Percentiles rank a stretch among this genome's conserved stretches.
phyloP scores from a whole-genome alignment of 371 early-diverging fungal genomes.

The Mucor mucedo region DNA sequence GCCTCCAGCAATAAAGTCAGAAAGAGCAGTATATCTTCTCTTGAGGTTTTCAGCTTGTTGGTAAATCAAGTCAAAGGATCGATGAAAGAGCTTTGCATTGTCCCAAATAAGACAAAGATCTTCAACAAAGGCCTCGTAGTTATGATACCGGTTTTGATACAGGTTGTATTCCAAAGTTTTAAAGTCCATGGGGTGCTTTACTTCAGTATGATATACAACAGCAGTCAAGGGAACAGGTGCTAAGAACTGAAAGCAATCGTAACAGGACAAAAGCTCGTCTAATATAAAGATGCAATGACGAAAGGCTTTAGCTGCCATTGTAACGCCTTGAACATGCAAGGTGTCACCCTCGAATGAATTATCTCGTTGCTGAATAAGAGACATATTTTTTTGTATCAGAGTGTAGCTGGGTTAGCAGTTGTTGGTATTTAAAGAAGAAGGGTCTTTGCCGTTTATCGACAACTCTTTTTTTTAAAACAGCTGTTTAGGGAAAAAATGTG shows the following conservation, averaged over 20 bases:
- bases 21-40: conserved; percentile 17
- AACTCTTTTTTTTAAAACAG: not conserved
- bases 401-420: too few relatives aligned
- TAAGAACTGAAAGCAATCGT: conserved; percentile 39
- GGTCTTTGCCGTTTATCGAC: not conserved
- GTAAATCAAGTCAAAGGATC: conserved; percentile 38
- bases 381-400: conserved; percentile 3
- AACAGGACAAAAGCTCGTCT: conserved; percentile 40
- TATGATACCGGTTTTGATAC: conserved; percentile 31
- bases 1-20: conserved; percentile 19
- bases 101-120: conserved; percentile 51
- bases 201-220: conserved; percentile 37
- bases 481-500: not conserved
- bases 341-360: not conserved
- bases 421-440: too few relatives aligned
- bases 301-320: conserved; percentile 19
- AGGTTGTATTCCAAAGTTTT: conserved; percentile 41
- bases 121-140: conserved; percentile 32
- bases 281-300: conserved; percentile 40
- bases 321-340: conserved; percentile 8
- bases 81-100: conserved; percentile 46
- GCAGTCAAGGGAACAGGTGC: conserved; percentile 41
- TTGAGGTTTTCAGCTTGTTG: conserved; percentile 34
- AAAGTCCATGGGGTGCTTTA: conserved; percentile 50
- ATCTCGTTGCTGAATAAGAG: not conserved